Base-by-base conservation (phyloP, 140 eudicot species). In the Ambrosia hybrid region DNA sequence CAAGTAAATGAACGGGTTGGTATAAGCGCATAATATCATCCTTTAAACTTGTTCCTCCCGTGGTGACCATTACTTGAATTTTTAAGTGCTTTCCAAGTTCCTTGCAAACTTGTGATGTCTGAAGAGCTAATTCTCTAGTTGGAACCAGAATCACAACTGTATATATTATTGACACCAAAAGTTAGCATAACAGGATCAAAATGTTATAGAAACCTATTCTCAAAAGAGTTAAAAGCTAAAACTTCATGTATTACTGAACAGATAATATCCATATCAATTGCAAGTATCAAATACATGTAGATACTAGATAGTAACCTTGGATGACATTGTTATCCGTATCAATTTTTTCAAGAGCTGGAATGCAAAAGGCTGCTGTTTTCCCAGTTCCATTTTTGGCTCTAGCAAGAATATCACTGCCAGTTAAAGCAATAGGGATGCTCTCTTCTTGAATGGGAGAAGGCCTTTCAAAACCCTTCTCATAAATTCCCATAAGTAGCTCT, bases 381-480 rank as follows among this genome's bases (percentile, higher is more conserved):
- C 96, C 96, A 26, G 96, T 89, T 56, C 96, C 96, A 39, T 87
- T 89, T 75, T 89, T 89, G 2, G 94, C 94, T 81, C 96, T 84
- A n/a, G 96, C 96, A 51, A 89, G 85, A 83, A 89, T 87, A 77
- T 89, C 89, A 57, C 89, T 80, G 46, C 96, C 96, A 41, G 96
- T 84, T 21, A 89, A 80, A 57, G 86, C 96, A 74, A 89, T 86
- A n/a, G 96, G 96, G 16, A 89, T 89, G 74, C 96, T 89, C 64
- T 89, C 96, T 56, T 89, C 96, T 73, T 89, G 96, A 46, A 89
- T 86, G 4, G 92, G 96, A 6, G 96, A 89, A 72, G 96, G 96
- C 75, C 84, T 87, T 73, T 89, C 96, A 80, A 89, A 89, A 7
- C 96, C 96, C 67, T 89, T 89, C 13, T 89, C 96, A 71, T 84